phyloP scores from a whole-genome alignment of 441 rosid genomes.

The Gossypium aridum region DNA sequence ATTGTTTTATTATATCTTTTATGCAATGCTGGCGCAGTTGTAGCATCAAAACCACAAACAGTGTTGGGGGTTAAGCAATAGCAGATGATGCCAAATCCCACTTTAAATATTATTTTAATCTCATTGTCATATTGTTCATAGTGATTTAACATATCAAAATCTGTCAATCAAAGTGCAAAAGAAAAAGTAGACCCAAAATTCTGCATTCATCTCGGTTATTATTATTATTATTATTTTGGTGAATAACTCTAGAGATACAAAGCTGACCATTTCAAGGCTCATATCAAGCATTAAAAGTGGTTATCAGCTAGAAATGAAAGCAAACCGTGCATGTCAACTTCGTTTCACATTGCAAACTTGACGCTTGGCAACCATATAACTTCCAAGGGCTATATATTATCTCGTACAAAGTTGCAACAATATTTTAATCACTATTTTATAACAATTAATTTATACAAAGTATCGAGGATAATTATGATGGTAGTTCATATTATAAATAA shows the following conservation, averaged over 20 bases:
- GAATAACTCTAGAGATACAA: constrained; percentile 2
- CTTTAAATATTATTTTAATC: constrained; percentile 23
- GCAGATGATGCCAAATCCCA: constrained; percentile 40
- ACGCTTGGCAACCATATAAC: not conserved
- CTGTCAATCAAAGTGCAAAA: constrained; percentile 9
- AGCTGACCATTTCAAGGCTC: not conserved
- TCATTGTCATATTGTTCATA: constrained; percentile 23
- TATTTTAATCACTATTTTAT: not conserved
- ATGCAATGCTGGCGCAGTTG: constrained; percentile 22
- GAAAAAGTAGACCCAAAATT: constrained; percentile 7
- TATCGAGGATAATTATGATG: too few species aligned
- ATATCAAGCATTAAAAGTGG: constrained; percentile 4
- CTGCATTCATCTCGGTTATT: constrained; percentile 1
- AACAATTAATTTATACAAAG: too few species aligned
- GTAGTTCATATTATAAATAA: too few species aligned
- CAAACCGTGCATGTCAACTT: not conserved
- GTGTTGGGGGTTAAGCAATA: constrained; percentile 17
- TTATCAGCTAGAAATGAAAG: not conserved
- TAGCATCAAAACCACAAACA: constrained; percentile 30
- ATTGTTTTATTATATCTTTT: not conserved
- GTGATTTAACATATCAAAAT: constrained; percentile 16
- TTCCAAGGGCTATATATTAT: not conserved
- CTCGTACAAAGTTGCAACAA: not conserved
- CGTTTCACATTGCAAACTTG: not conserved
- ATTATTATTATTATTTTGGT: not conserved